phyloP scores from a whole-genome alignment of 2,329 filamentous ascomycete species.

The Chalara sp. region DNA sequence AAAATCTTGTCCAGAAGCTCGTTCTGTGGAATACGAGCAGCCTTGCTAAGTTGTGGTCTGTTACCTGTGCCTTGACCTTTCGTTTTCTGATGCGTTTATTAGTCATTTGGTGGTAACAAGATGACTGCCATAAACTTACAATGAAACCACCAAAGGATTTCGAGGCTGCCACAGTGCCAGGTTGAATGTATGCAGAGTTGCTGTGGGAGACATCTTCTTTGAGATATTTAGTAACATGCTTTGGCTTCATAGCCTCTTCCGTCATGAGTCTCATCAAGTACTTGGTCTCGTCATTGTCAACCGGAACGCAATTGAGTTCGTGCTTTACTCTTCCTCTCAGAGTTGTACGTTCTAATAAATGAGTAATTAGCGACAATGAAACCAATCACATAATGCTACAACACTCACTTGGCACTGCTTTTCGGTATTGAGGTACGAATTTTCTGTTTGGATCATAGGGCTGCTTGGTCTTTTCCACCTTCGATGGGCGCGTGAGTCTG shows the following conservation, averaged over 20 bases:
- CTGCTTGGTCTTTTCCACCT: slow-evolving; percentile 38
- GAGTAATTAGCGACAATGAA: slow-evolving; percentile 13
- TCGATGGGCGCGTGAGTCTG: slow-evolving; percentile 36
- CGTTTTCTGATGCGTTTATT: slow-evolving; percentile 40
- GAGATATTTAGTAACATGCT: slow-evolving; percentile 42
- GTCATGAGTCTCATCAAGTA: slow-evolving; percentile 52
- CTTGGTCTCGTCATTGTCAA: slow-evolving; percentile 64
- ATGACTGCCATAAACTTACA: slow-evolving; percentile 36
- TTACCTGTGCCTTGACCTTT: slow-evolving; percentile 43
- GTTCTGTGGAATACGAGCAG: slow-evolving; percentile 81
- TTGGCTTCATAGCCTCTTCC: slow-evolving; percentile 53
- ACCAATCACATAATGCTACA: slow-evolving; percentile 28
- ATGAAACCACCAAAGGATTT: slow-evolving; percentile 47
- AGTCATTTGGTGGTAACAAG: slow-evolving; percentile 1
- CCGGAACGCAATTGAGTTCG: slow-evolving; percentile 69
- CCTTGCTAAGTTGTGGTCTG: slow-evolving; percentile 70
- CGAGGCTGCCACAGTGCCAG: slow-evolving; percentile 39
- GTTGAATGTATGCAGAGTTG: slow-evolving; percentile 44
- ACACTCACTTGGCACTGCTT: slow-evolving; percentile 63
- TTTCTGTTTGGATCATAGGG: slow-evolving; percentile 40
- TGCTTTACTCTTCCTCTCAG: slow-evolving; percentile 67
- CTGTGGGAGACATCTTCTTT: slow-evolving; percentile 18
- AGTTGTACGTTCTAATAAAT: slow-evolving; percentile 63
- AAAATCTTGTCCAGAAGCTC: slow-evolving; percentile 83
- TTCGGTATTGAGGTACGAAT: slow-evolving; percentile 58